Evolutionary conservation across 176 grass and related monocot species (phyloP).

Genomic region (Cenchrus fungigraminus): DNA sequence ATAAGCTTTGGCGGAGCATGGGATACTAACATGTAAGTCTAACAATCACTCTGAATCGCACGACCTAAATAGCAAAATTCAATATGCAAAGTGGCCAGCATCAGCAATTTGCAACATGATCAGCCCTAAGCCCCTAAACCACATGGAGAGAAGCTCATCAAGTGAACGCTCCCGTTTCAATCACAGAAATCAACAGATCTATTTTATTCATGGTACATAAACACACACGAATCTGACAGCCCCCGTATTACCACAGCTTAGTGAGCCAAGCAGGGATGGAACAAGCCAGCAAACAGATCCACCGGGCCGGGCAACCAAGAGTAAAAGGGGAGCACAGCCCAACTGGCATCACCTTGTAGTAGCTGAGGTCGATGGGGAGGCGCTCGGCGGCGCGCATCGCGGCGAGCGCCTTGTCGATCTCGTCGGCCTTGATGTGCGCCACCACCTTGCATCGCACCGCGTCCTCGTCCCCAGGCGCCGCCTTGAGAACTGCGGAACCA

Average conservation of each 20-base stretch:
- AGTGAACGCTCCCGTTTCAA: neutral
- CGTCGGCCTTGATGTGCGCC: constrained; percentile 83
- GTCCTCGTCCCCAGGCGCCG: constrained; percentile 84
- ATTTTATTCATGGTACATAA: neutral
- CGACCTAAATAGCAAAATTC: neutral
- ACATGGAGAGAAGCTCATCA: neutral
- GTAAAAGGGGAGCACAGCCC: neutral
- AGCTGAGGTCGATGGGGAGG: constrained; percentile 76
- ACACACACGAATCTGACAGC: constrained; percentile 16
- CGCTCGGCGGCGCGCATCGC: constrained; percentile 65
- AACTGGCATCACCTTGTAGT: constrained; percentile 55
- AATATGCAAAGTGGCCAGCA: neutral
- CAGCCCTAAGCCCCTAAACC: neutral
- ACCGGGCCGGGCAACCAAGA: neutral
- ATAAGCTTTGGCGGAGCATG: neutral
- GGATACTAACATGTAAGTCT: neutral
- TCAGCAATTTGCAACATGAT: neutral
- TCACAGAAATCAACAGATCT: neutral
- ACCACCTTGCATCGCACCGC: constrained; percentile 94
- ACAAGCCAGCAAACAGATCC: neutral
- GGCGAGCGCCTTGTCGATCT: constrained; percentile 70
- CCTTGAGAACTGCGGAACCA: constrained; percentile 63
- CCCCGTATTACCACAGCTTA: constrained; percentile 4
- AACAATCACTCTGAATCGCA: neutral
- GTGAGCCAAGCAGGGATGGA: neutral